These are phyloP conservation scores for Maudiozyma turicensis DNA, from an alignment of 805 yeast genomes.

Conservation along the genomic window DNA sequence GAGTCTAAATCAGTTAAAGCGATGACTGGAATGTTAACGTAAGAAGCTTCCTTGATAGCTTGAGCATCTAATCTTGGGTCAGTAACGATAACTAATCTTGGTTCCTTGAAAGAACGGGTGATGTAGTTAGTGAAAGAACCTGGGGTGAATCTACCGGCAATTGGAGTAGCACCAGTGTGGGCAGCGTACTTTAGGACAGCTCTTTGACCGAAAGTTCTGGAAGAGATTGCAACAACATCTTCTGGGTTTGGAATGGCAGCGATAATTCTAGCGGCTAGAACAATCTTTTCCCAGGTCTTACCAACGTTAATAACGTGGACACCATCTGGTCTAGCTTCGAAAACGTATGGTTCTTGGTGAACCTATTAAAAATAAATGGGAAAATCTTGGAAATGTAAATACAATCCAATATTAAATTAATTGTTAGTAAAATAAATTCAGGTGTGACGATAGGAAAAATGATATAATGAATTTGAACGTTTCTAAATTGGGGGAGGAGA, in stretches of 20 bases:
- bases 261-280: conserved; percentile 98
- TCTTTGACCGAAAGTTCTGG: conserved; percentile 99
- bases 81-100: conserved; percentile 97
- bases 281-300: conserved; percentile 99
- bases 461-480: too few relatives aligned
- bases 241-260: conserved; percentile 98
- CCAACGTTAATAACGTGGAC: conserved; percentile 96
- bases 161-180: conserved; percentile 99
- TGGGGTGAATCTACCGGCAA: conserved; percentile 99
- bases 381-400: background rate
- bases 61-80: conserved; percentile 99
- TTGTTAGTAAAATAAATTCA: background rate
- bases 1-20: conserved; percentile 98
- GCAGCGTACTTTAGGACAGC: conserved; percentile 99
- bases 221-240: conserved; percentile 97
- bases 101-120: conserved; percentile 99
- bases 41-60: conserved; percentile 99
- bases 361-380: conserved; percentile 38
- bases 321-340: conserved; percentile 99
- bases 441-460: too few relatives aligned
- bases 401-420: background rate
- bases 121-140: conserved; percentile 99
- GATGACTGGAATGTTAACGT: conserved; percentile 99
- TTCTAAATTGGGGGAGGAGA: too few relatives aligned
- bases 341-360: conserved; percentile 94